Conservation (phyloP, 768 basidiomycete genomes). For the Russula earlei region DNA sequence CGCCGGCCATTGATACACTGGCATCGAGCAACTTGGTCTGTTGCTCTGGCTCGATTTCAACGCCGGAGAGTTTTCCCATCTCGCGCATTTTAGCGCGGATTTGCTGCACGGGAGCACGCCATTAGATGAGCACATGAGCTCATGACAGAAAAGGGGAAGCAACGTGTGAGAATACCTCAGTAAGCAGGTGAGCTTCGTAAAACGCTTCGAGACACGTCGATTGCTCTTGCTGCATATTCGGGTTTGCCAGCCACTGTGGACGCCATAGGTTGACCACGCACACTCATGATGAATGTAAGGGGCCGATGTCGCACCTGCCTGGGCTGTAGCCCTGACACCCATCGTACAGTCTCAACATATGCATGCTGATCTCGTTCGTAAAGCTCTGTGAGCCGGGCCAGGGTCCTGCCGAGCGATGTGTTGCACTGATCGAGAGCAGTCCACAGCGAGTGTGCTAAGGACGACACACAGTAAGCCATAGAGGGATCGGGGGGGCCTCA, state of each 20-base stretch:
- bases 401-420: conserved; percentile 43
- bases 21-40: conserved; percentile 78
- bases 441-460: conserved; percentile 56
- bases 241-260: conserved; percentile 51
- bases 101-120: conserved; percentile 34
- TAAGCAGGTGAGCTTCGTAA: conserved; percentile 43
- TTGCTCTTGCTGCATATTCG: conserved; percentile 36
- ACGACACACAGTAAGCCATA: not conserved
- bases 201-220: conserved; percentile 44
- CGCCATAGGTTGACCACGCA: not conserved
- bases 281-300: not conserved
- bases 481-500: not conserved
- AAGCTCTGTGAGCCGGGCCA: conserved; percentile 43
- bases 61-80: conserved; percentile 69
- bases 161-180: conserved; percentile 37
- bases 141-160: not conserved
- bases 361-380: conserved; percentile 36
- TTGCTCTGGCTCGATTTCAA: conserved; percentile 84
- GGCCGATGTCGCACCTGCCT: conserved; percentile 38
- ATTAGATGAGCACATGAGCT: not conserved
- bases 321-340: conserved; percentile 49
- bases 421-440: conserved; percentile 53
- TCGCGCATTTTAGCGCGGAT: conserved; percentile 73
- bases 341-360: conserved; percentile 52
- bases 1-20: conserved; percentile 69